Conservation (phyloP, 2,329 filamentous ascomycete genomes). For the Diaporthe australafricana region DNA sequence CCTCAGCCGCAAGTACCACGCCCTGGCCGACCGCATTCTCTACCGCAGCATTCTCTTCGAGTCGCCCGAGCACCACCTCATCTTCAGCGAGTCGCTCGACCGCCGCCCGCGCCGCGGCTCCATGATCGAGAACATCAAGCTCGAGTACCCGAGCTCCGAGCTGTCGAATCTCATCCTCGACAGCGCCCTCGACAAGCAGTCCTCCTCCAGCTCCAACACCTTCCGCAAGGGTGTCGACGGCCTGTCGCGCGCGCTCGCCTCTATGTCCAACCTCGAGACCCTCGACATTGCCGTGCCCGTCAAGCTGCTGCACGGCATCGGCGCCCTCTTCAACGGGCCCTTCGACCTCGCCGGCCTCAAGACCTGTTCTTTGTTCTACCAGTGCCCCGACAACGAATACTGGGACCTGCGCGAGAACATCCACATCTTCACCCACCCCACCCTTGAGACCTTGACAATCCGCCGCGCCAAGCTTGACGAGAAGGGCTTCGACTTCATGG, state of each 20-base stretch:
- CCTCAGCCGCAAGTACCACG: conserved; percentile 56
- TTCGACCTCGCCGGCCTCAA: conserved; percentile 62
- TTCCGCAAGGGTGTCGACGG: conserved; percentile 52
- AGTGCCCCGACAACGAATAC: conserved; percentile 55
- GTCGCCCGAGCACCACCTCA: conserved; percentile 59
- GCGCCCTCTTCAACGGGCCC: conserved; percentile 61
- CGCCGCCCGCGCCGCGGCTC: conserved; percentile 60
- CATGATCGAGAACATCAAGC: conserved; percentile 56
- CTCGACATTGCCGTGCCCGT: conserved; percentile 59
- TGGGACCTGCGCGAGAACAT: conserved; percentile 65
- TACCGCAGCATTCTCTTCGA: conserved; percentile 60
- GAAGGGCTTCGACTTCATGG: conserved; percentile 59
- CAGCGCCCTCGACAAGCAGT: conserved; percentile 46
- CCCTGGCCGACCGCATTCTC: conserved; percentile 58
- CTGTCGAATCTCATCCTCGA: conserved; percentile 55
- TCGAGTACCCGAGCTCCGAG: conserved; percentile 58
- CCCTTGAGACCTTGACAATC: conserved; percentile 58
- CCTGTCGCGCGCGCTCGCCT: conserved; percentile 58
- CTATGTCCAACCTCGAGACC: conserved; percentile 62
- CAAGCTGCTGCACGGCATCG: conserved; percentile 57
- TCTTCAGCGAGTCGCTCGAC: conserved; percentile 60
- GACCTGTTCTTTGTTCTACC: conserved; percentile 60
- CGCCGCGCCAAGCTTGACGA: conserved; percentile 58
- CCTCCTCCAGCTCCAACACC: conserved; percentile 42
- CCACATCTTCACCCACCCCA: conserved; percentile 62